A percentile compares a stretch with the other conserved stretches of the same genome.
Conservation (phyloP, 2,329 filamentous ascomycete genomes). For the Trematosphaeria pertusa region DNA sequence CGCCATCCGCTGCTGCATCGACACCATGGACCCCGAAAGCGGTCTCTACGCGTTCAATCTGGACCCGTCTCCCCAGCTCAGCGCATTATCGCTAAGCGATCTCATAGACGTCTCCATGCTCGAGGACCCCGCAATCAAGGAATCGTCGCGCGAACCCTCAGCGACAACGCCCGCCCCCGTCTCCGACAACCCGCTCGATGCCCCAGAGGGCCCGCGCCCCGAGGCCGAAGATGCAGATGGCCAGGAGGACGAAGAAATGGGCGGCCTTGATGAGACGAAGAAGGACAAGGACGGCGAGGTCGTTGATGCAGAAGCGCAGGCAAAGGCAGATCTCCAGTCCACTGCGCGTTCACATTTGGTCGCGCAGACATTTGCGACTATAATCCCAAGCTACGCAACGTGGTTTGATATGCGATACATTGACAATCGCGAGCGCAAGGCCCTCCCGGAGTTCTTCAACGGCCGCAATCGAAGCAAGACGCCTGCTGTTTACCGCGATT, state of each 20-base stretch:
- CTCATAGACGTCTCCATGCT: conserved; percentile 66
- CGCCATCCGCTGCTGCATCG: conserved; percentile 10
- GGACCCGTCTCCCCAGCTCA: not conserved
- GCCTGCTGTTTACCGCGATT: conserved; percentile 95
- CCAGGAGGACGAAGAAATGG: conserved; percentile 76
- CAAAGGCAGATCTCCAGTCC: conserved; percentile 82
- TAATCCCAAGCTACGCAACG: conserved; percentile 94
- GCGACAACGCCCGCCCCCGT: conserved; percentile 62
- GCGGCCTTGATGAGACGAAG: conserved; percentile 45
- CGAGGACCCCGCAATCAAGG: conserved; percentile 46
- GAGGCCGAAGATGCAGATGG: conserved; percentile 64
- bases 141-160: conserved; percentile 60
- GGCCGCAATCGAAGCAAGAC: conserved; percentile 98
- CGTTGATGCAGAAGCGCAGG: conserved; percentile 62
- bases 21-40: conserved; percentile 3
- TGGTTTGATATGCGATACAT: conserved; percentile 99
- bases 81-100: conserved; percentile 10
- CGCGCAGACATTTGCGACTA: conserved; percentile 92
- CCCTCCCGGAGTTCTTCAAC: conserved; percentile 98
- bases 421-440: conserved; percentile 90
- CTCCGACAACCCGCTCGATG: conserved; percentile 73
- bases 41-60: not conserved
- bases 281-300: conserved; percentile 47
- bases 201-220: conserved; percentile 67
- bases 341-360: conserved; percentile 91